Conservation (phyloP, 352 stramenopile species). For the Elongisporangium undulatum region DNA sequence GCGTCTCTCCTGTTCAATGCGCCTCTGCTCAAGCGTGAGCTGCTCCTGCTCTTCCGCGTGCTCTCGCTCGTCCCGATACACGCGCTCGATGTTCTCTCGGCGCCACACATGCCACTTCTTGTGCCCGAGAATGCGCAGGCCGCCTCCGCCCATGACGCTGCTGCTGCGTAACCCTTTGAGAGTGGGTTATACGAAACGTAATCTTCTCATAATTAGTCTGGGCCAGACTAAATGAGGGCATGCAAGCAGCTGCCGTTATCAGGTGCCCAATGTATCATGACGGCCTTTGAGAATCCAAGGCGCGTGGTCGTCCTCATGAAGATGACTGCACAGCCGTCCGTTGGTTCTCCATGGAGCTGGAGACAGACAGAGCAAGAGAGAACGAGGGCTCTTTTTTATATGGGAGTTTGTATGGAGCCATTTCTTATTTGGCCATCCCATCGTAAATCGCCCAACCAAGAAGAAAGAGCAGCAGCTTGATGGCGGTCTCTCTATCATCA, state of each 20-base stretch:
- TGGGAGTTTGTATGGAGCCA: neutral
- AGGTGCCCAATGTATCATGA: no score
- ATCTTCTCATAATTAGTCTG: neutral
- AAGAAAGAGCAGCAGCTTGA: neutral
- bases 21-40: slow-evolving; percentile 16
- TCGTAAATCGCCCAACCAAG: neutral
- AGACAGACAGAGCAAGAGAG: neutral
- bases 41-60: slow-evolving; percentile 34
- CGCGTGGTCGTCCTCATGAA: no score
- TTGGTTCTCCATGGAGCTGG: neutral
- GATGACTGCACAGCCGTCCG: neutral
- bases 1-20: slow-evolving; percentile 30
- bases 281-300: no score
- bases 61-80: slow-evolving; percentile 53
- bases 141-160: slow-evolving; percentile 47
- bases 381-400: neutral
- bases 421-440: neutral
- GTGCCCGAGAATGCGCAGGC: slow-evolving; percentile 59
- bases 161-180: neutral
- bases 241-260: no score
- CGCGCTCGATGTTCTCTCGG: slow-evolving; percentile 77
- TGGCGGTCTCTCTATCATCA: no score
- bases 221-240: neutral
- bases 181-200: neutral
- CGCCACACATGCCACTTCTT: slow-evolving; percentile 88